Conservation (phyloP, 2,329 filamentous ascomycete species). For the Nemania diffusa region DNA sequence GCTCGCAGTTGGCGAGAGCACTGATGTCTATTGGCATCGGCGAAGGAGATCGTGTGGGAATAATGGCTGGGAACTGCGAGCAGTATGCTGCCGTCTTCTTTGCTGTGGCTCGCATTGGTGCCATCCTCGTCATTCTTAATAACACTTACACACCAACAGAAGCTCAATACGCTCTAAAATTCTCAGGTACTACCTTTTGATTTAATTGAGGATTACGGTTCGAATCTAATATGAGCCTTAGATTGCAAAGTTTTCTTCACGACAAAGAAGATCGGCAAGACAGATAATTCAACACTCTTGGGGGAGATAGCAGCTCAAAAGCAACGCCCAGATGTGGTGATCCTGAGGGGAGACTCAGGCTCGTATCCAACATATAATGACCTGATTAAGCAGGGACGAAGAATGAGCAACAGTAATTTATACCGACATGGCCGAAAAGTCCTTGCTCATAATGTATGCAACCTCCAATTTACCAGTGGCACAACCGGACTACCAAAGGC, state of each 20-base stretch:
- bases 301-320: slow-evolving; percentile 60
- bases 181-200: slow-evolving; percentile 65
- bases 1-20: slow-evolving; percentile 70
- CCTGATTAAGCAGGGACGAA: slow-evolving; percentile 63
- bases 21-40: slow-evolving; percentile 73
- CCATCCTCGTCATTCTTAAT: slow-evolving; percentile 80
- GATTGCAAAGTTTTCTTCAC: slow-evolving; percentile 80
- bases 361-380: slow-evolving; percentile 69
- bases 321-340: slow-evolving; percentile 63
- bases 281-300: slow-evolving; percentile 71
- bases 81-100: slow-evolving; percentile 84
- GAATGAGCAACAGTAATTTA: slow-evolving; percentile 61
- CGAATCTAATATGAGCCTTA: slow-evolving; percentile 45
- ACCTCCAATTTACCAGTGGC: slow-evolving; percentile 80
- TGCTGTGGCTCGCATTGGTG: slow-evolving; percentile 73
- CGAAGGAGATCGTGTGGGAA: slow-evolving; percentile 75
- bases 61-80: slow-evolving; percentile 83
- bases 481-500: slow-evolving; percentile 79
- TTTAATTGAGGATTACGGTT: neutral
- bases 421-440: slow-evolving; percentile 65
- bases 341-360: slow-evolving; percentile 65
- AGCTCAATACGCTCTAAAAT: slow-evolving; percentile 75
- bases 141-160: slow-evolving; percentile 83
- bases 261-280: slow-evolving; percentile 72
- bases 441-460: slow-evolving; percentile 74